Conservation (phyloP, 1,284 basidiomycete genomes). For the Omphalotus olearius region DNA sequence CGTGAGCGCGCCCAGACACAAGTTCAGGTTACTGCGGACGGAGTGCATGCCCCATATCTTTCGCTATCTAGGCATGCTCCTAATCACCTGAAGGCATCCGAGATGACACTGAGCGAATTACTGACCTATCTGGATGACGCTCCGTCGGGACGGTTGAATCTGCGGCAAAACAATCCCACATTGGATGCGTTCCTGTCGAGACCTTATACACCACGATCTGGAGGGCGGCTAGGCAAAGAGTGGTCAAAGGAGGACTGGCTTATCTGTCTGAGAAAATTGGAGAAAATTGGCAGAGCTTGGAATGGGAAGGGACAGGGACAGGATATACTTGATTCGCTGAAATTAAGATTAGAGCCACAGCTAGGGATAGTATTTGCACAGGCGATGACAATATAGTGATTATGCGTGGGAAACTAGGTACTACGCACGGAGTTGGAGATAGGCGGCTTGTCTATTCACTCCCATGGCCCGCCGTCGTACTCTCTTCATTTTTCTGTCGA, state of each 20-base stretch:
- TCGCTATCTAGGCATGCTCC: conserved; percentile 51
- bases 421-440: no score
- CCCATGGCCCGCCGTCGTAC: conserved; percentile 46
- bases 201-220: conserved; percentile 36
- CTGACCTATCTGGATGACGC: conserved; percentile 49
- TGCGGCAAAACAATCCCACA: conserved; percentile 29
- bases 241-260: conserved; percentile 68
- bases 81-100: conserved; percentile 31
- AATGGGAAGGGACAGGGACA: conserved; percentile 32
- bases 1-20: conserved; percentile 19
- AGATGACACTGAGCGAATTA: conserved; percentile 54
- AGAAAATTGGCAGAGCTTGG: conserved; percentile 46
- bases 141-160: neutral
- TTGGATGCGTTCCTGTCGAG: conserved; percentile 47
- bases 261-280: conserved; percentile 42
- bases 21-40: conserved; percentile 17
- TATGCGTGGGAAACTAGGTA: neutral
- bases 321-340: conserved; percentile 38
- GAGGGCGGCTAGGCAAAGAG: conserved; percentile 59
- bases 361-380: conserved; percentile 43
- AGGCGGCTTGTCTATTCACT: conserved; percentile 16
- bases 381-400: conserved; percentile 31
- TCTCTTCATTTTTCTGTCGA: conserved; percentile 65
- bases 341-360: conserved; percentile 44
- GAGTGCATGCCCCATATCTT: conserved; percentile 42